Conservation (phyloP, 2,329 filamentous ascomycete genomes). For the Aspergillus udagawae region DNA sequence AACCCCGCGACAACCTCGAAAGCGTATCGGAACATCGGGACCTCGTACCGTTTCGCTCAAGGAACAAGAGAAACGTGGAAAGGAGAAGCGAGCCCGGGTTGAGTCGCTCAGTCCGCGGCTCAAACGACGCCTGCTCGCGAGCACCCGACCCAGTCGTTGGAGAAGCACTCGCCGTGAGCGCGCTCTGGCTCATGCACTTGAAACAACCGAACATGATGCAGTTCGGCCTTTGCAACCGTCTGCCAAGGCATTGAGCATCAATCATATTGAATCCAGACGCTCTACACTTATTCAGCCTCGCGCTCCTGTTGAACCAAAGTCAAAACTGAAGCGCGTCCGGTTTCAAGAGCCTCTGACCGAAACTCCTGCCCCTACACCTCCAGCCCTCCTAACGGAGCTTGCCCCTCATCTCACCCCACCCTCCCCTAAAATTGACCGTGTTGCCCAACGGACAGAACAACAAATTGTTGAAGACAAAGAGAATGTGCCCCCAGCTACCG, state of each 20-base stretch:
- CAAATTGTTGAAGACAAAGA: constrained; percentile 12
- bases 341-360: constrained; percentile 11
- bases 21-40: neutral
- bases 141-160: neutral
- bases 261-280: neutral
- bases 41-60: neutral
- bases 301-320: neutral
- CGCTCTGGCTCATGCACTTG: neutral
- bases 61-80: neutral
- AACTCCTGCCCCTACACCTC: neutral
- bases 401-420: constrained; percentile 8
- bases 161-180: neutral
- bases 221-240: neutral
- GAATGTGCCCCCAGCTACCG: constrained; percentile 8
- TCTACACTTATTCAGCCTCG: neutral
- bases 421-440: neutral
- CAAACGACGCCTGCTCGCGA: constrained; percentile 1
- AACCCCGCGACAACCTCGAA: neutral
- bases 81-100: neutral
- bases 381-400: neutral
- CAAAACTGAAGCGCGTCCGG: constrained; percentile 7
- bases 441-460: neutral
- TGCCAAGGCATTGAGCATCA: neutral
- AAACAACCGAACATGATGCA: neutral
- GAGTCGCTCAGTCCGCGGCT: constrained; percentile 1